Base-by-base conservation (phyloP, 2,329 filamentous ascomycete species). In the Mycocentrospora acerina region DNA sequence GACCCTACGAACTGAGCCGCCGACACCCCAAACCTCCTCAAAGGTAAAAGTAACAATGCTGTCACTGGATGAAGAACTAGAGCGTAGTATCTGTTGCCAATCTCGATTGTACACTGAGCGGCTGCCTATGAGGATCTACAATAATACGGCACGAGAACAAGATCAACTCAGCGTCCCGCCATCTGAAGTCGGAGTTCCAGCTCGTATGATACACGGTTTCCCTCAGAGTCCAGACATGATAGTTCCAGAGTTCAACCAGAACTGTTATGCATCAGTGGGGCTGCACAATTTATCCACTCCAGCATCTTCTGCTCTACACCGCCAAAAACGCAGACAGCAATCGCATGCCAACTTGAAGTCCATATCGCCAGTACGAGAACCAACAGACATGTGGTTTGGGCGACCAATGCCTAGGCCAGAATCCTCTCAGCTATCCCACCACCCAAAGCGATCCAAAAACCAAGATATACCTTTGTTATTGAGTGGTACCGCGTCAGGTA, bases 281-380 rank as follows among this genome's bases (percentile, higher is more conserved):
- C 3, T 30, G 2, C 9, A 31, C 1, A 18, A 24, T 7, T 33
- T 12, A 22, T 29, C 24, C 2, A 6, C 29, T 30, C 25, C 25
- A 4, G 17, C 14, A 27, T 27, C n/a, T 9, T 13, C 39, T 22
- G 16, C 32, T 30, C 32, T 40, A 17, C 35, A 25, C 24, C 40
- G 24, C 8, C 35, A 7, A 9, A 37, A 37, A 16, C 29, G 24
- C 2, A 48, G 42, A 4, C 42, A 30, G 15, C 34, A 29, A n/a
- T 7, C 27, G 7, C 14, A 29, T 14, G 32, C 44, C 13, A 62
- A 63, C 30, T 63, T 56, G 27, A 53, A 63, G 2, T 67, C 65
- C 34, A 43, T 57, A 4, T 49, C 53, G 17, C 62, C 59, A 17
- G 30, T 53, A 16, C 40, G 35, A 27, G 22, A 31, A 9, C 28